These are phyloP conservation scores for Hyparrhenia diplandra DNA, from an alignment of 176 grass and related monocot genomes.

Conservation along the genomic window DNA sequence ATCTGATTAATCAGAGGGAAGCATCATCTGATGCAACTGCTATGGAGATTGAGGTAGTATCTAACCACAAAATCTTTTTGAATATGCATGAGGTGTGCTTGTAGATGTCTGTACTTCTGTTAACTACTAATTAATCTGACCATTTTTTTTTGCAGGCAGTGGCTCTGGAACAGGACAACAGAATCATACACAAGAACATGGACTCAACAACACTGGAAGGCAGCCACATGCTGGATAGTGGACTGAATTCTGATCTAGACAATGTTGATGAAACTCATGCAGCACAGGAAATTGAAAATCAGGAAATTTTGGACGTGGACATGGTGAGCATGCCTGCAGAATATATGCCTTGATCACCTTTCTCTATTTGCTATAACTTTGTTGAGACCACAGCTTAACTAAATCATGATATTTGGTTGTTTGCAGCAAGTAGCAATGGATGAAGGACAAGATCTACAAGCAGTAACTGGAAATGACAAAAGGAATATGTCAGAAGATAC, in stretches of 20 bases:
- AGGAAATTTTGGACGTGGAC: conserved; percentile 25
- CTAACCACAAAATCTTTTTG: conserved; percentile 20
- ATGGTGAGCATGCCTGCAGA: conserved; percentile 12
- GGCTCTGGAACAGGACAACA: neutral
- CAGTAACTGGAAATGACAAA: conserved; percentile 13
- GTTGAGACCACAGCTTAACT: neutral
- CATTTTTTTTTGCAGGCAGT: conserved; percentile 26
- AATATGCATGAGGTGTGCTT: conserved; percentile 30
- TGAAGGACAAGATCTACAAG: conserved; percentile 8
- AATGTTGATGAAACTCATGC: conserved; percentile 22
- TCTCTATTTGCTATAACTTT: neutral
- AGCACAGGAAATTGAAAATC: conserved; percentile 13
- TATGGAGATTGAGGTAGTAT: conserved; percentile 8
- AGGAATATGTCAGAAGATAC: conserved; percentile 6
- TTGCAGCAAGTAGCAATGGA: conserved; percentile 36
- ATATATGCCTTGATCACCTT: neutral
- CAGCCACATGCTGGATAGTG: neutral
- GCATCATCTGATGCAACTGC: conserved; percentile 17
- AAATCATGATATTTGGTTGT: conserved; percentile 16
- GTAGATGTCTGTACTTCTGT: conserved; percentile 26
- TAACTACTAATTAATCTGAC: conserved; percentile 14
- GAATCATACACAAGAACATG: conserved; percentile 14
- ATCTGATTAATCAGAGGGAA: conserved; percentile 17
- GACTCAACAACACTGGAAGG: neutral
- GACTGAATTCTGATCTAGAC: conserved; percentile 1